These are phyloP conservation scores for Lachnellula occidentalis DNA, from an alignment of 2,329 filamentous ascomycete species.

Conservation along the genomic window DNA sequence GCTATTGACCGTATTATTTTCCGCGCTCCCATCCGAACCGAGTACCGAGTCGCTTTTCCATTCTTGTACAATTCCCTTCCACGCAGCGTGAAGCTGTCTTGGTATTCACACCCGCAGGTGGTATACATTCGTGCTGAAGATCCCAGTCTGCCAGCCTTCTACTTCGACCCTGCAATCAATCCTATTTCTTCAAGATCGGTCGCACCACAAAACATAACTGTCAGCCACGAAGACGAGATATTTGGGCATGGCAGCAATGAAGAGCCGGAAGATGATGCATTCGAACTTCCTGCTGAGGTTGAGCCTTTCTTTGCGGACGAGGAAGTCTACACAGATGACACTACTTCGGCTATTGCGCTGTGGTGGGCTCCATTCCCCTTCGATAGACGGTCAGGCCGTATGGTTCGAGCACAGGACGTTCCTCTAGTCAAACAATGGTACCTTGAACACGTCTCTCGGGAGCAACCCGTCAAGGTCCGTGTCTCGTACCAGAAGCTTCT, in stretches of 20 bases:
- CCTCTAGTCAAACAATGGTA: conserved; percentile 98
- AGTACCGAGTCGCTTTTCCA: conserved; percentile 91
- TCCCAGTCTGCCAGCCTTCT: conserved; percentile 86
- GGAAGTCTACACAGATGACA: conserved; percentile 83
- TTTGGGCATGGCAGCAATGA: conserved; percentile 76
- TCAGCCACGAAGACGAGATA: conserved; percentile 89
- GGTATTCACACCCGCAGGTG: conserved; percentile 89
- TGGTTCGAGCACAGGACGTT: conserved; percentile 96
- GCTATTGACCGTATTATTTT: conserved; percentile 99
- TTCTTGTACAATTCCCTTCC: conserved; percentile 96
- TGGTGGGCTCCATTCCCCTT: conserved; percentile 99
- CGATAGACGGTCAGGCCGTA: conserved; percentile 84
- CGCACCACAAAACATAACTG: conserved; percentile 85
- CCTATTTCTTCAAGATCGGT: conserved; percentile 94
- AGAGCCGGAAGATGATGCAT: conserved; percentile 68
- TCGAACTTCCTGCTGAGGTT: conserved; percentile 71
- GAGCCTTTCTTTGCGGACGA: conserved; percentile 89
- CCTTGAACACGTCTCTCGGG: conserved; percentile 85
- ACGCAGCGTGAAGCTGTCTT: conserved; percentile 85
- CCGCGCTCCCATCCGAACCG: conserved; percentile 86
- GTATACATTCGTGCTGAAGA: conserved; percentile 88
- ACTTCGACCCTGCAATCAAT: conserved; percentile 97
- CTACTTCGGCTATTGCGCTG: conserved; percentile 81
- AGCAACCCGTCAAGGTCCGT: conserved; percentile 91
- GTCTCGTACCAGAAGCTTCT: conserved; percentile 98